phyloP scores from a whole-genome alignment of 352 stramenopile species.

The Albugo candida region DNA sequence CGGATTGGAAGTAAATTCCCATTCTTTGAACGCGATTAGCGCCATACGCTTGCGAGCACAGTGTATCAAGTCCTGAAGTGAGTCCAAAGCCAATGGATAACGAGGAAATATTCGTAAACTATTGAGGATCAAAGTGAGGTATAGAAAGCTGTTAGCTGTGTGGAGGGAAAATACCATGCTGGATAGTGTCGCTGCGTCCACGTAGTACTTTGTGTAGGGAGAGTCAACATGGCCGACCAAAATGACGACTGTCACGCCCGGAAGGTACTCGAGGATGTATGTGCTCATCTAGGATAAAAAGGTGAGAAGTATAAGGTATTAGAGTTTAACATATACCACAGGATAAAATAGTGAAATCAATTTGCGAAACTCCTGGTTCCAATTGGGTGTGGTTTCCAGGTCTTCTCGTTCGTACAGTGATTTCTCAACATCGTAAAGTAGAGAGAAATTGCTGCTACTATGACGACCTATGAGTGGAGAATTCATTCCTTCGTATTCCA shows the following conservation, averaged over 20 bases:
- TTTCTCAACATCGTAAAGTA: too few species aligned
- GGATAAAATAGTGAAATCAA: slow-evolving; percentile 24
- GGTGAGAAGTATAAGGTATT: too few species aligned
- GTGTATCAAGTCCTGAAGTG: slow-evolving; percentile 73
- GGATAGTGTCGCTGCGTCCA: slow-evolving; percentile 38
- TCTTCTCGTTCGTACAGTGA: too few species aligned
- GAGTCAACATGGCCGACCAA: slow-evolving; percentile 44
- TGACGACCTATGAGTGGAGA: too few species aligned
- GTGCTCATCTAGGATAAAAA: slow-evolving; percentile 7
- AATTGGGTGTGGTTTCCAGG: slow-evolving; percentile 13
- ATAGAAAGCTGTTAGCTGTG: too few species aligned
- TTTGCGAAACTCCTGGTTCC: slow-evolving; percentile 21
- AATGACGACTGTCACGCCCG: slow-evolving; percentile 34
- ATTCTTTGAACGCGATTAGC: slow-evolving; percentile 47
- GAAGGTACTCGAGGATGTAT: slow-evolving; percentile 30
- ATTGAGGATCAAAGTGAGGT: too few species aligned
- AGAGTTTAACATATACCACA: slow-evolving; percentile 7
- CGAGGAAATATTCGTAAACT: slow-evolving; percentile 70
- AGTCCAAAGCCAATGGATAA: slow-evolving; percentile 60
- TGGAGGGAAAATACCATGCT: slow-evolving; percentile 16
- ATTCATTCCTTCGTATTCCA: too few species aligned
- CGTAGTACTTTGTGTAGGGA: slow-evolving; percentile 26
- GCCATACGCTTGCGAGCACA: slow-evolving; percentile 70
- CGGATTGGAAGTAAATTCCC: slow-evolving; percentile 71
- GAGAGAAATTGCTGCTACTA: too few species aligned